These are phyloP conservation scores for Dendrocalamus sinicus DNA, from an alignment of 176 grass and related monocot genomes.

Conservation along the genomic window DNA sequence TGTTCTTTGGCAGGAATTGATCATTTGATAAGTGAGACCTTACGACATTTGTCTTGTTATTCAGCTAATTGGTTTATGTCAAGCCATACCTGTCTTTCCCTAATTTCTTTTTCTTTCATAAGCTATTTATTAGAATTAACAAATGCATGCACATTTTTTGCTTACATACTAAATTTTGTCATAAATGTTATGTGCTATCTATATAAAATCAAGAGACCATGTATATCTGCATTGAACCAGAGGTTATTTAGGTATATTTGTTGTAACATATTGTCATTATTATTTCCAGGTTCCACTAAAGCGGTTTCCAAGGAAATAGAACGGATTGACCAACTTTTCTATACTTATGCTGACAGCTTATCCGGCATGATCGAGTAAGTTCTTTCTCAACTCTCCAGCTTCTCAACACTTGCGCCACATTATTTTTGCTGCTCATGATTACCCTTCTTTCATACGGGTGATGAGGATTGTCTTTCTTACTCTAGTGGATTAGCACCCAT, in stretches of 20 bases:
- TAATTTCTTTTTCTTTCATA: conserved; percentile 28
- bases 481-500: conserved; percentile 10
- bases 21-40: conserved; percentile 14
- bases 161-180: conserved; percentile 4
- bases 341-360: conserved; percentile 76
- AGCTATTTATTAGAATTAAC: neutral
- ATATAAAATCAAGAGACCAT: neutral
- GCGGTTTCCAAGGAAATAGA: conserved; percentile 90
- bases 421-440: conserved; percentile 30
- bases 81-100: neutral
- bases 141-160: neutral
- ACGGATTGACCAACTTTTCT: conserved; percentile 88
- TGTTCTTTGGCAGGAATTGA: conserved; percentile 15
- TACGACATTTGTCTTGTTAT: conserved; percentile 4
- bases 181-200: neutral
- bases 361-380: conserved; percentile 88
- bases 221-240: neutral
- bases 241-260: conserved; percentile 29
- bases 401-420: conserved; percentile 1
- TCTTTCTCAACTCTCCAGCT: conserved; percentile 32
- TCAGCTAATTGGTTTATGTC: conserved; percentile 16
- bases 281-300: conserved; percentile 73
- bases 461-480: neutral
- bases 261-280: conserved; percentile 13
- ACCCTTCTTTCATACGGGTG: conserved; percentile 6